Base-by-base conservation (phyloP, 495 filamentous ascomycete genomes). In the Parathielavia appendiculata region DNA sequence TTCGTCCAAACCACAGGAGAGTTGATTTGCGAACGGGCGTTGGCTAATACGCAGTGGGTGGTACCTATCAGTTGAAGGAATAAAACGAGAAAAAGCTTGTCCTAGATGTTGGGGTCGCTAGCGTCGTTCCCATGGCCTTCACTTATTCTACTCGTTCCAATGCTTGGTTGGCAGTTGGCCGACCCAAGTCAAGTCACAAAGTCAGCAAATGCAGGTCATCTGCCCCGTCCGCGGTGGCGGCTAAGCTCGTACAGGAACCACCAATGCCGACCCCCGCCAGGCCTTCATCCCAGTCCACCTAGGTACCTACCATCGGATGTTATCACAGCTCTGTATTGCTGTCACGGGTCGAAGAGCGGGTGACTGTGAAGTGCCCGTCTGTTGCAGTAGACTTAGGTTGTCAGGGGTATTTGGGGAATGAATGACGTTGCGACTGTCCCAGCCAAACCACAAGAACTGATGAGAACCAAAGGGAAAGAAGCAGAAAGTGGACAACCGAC, bases 211-310 rank as follows among this genome's bases (percentile, higher is more conserved):
- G 26, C 26, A 30, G 56, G 47, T 58, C 56, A 58, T 58, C 46
- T 58, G 56, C 38, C 47, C n/a, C 11, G n/a, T 40, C 20, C 41
- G 35, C 22, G 47, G 47, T 38, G 45, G 45, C 43, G 47, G 43
- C 34, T 40, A 47, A 45, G 51, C 20, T 41, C 26, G 53, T 48
- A 54, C 45, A 52, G 14, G 52, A 46, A 34, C 56, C 44, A 12
- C 44, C 19, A 23, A 46, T 46, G 44, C 7, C 12, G 11, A 1
- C 8, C 23, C n/a, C 16, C 40, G 12, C 40, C 40, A 12, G n/a
- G 6, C 14, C 8, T 38, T 10, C 2, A 4, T 9, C 4, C 35
- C 9, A 38, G 13, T 9, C 35, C 13, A 10, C 35, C 35, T 11
- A 10, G 35, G 1, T 10, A 38, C 13, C 35, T 11, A 14, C 13